These are phyloP conservation scores for Eimeria necatrix DNA, from an alignment of 169 alveolate genomes.

Conservation along the genomic window DNA sequence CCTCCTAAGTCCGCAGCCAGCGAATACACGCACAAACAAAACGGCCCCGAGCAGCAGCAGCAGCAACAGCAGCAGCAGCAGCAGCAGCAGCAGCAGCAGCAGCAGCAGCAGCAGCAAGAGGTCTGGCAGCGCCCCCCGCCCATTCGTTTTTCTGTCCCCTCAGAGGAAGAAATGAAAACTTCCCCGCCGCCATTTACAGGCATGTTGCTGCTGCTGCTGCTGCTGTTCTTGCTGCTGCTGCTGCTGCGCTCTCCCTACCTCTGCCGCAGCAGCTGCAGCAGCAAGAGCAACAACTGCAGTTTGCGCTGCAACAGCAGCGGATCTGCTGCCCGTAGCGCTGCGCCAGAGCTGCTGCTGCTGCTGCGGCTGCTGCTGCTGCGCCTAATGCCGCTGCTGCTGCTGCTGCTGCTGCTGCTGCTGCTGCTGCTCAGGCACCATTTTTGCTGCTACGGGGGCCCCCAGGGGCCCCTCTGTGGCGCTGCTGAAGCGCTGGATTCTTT, in stretches of 20 bases:
- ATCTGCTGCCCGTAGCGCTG: too few relatives aligned
- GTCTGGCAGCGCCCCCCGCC: not conserved
- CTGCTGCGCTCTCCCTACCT: not conserved
- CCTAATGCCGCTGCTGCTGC: conserved; percentile 4
- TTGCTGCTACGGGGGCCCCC: not conserved
- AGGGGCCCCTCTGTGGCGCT: not conserved
- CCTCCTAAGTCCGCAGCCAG: not conserved
- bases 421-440: conserved; percentile 63
- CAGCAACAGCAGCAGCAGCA: not conserved
- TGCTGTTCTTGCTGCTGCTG: not conserved
- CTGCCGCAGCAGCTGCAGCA: not conserved
- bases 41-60: not conserved
- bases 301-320: too few relatives aligned
- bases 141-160: not conserved
- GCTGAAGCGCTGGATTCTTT: conserved; percentile 69
- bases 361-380: too few relatives aligned
- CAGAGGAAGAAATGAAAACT: not conserved
- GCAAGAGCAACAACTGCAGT: too few relatives aligned
- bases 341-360: too few relatives aligned
- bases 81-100: not conserved
- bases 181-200: not conserved
- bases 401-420: not conserved
- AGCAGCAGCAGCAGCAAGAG: not conserved
- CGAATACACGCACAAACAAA: not conserved
- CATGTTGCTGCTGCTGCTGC: not conserved